Conservation (phyloP, 441 rosid species). For the Gossypium schwendimanii region DNA sequence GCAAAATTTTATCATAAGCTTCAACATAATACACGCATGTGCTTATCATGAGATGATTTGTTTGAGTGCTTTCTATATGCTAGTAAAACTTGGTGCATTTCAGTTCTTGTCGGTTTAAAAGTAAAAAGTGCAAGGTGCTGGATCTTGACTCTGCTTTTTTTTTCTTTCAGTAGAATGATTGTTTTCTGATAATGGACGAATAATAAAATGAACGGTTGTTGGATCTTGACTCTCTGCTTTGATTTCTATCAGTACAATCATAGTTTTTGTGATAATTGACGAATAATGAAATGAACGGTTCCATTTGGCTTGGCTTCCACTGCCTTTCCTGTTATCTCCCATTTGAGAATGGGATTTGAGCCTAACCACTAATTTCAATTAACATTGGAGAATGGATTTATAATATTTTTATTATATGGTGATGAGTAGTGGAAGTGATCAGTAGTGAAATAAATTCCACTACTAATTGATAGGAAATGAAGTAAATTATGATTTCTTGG, state of each 20-base stretch:
- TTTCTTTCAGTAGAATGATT: neutral
- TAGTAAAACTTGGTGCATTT: neutral
- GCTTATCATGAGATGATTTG: neutral
- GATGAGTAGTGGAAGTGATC: no score
- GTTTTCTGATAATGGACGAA: neutral
- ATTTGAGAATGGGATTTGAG: neutral
- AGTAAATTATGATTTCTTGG: no score
- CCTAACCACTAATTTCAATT: neutral
- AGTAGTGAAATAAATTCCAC: no score
- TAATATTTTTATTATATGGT: no score
- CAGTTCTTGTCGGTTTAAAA: neutral
- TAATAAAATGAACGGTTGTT: neutral
- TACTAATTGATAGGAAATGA: no score
- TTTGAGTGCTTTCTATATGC: neutral
- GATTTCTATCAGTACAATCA: neutral
- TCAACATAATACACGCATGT: neutral
- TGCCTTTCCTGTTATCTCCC: neutral
- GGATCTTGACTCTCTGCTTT: neutral
- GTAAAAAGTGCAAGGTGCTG: neutral
- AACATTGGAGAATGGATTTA: neutral
- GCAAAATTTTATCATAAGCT: neutral
- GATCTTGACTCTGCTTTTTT: neutral
- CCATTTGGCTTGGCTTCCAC: conserved; percentile 7
- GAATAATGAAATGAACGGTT: neutral
- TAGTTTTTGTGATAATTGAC: neutral